phyloP scores from a whole-genome alignment of 768 basidiomycete species.

The Leucocoprinus birnbaumii region DNA sequence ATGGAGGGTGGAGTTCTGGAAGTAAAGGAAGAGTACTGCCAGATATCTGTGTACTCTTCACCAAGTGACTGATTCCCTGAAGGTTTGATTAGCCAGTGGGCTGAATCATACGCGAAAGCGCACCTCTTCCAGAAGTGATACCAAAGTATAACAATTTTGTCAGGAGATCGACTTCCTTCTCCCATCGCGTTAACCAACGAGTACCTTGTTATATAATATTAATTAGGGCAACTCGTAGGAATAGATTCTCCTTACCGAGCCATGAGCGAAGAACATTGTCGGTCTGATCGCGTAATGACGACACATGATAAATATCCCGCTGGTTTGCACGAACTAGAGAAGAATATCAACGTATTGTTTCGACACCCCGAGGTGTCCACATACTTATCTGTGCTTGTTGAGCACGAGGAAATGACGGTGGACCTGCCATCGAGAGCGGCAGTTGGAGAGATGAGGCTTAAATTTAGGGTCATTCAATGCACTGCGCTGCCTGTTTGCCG shows the following conservation, averaged over 20 bases:
- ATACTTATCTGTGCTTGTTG: constrained; percentile 86
- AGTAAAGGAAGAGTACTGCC: constrained; percentile 56
- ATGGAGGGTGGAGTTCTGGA: constrained; percentile 40
- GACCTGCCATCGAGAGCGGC: constrained; percentile 13
- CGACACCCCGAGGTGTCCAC: constrained; percentile 19
- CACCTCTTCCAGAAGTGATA: constrained; percentile 74
- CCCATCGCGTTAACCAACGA: constrained; percentile 77
- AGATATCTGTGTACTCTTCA: constrained; percentile 89
- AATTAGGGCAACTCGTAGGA: not conserved
- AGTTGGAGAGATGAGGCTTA: not conserved
- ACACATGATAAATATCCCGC: constrained; percentile 75
- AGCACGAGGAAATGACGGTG: constrained; percentile 63
- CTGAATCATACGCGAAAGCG: constrained; percentile 12
- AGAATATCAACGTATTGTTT: constrained; percentile 12
- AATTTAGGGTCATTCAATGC: not conserved
- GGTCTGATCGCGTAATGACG: constrained; percentile 70
- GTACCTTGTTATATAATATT: constrained; percentile 50
- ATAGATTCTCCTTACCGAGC: constrained; percentile 51
- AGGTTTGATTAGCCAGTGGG: not conserved
- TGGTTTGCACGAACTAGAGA: constrained; percentile 78
- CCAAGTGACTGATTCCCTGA: constrained; percentile 80
- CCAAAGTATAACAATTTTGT: constrained; percentile 73
- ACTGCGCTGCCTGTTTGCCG: not conserved
- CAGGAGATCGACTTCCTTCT: constrained; percentile 71
- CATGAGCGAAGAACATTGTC: constrained; percentile 74